Base-by-base conservation (phyloP, 2,329 filamentous ascomycete species). In the Sclerotinia borealis region DNA sequence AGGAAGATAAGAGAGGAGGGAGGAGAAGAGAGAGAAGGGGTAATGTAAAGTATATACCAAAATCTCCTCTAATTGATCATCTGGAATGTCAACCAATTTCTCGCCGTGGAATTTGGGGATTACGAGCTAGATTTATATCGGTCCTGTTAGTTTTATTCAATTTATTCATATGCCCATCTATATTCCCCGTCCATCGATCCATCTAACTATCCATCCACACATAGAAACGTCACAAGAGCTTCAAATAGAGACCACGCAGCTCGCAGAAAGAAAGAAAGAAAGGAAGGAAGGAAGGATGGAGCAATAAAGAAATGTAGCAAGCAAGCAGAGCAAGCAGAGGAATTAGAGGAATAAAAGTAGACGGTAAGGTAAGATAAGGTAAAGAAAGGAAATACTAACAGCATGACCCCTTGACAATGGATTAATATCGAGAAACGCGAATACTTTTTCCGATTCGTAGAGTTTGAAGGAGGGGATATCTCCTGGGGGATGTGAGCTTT, bases 391-490 rank as follows among this genome's bases (percentile, higher is more conserved):
- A 22, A 9, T 45, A 77, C 86, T 72, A 82, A 97, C 93, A 69
- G 93, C 91, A 74, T 99, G 95, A 63, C 95, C 95, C 74, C 85
- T 85, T 77, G 88, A 92, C 27, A 98, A 80, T 4, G 95, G 95
- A 68, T 92, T 88, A 78, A 99, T 97, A 77, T 99, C 95, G 69
- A 99, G 89, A 77, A 99, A 99, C 11, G 95, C 95, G 67, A 96
- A 83, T 51, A 93, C 91, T 80, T 93, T 96, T 43, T 96, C 90
- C 72, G 85, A 95, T 79, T 99, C 95, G 75, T 91, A 93, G 78
- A 99, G 87, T 84, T 97, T 99, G 82, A 98, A 89, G 71, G 87
- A 93, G 55, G 95, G 95, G 76, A 99, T 97, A 66, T 98, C 93
- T 69, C 93, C 93, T 97, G 41, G 8, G 37, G 11, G 7, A 27